These are phyloP conservation scores for Lolium perenne DNA, from an alignment of 176 grass and related monocot species.

Conservation along the genomic window DNA sequence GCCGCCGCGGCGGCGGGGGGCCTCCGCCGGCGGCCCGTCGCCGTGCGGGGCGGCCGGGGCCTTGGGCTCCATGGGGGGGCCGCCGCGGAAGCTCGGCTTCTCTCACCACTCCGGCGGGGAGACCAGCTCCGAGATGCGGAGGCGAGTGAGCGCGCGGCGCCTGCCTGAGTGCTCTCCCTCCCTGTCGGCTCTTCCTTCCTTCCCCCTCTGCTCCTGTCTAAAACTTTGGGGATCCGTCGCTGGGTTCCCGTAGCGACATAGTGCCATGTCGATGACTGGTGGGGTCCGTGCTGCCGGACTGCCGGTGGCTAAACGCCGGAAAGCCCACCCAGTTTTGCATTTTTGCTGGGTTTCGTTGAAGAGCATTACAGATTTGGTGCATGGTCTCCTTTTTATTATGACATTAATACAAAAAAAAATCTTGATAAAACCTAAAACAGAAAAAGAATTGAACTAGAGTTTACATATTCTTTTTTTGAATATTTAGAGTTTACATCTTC, in stretches of 20 bases:
- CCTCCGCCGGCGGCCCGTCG: constrained; percentile 45
- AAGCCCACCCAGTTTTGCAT: neutral
- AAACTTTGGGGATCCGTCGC: constrained; percentile 24
- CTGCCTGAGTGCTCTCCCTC: constrained; percentile 17
- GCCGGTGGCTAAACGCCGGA: constrained; percentile 4
- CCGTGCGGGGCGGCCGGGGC: constrained; percentile 42
- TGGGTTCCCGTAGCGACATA: constrained; percentile 43
- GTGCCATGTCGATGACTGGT: neutral
- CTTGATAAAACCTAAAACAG: too few species aligned
- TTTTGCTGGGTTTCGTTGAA: constrained; percentile 9
- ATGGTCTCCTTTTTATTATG: neutral
- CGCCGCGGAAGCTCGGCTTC: constrained; percentile 1
- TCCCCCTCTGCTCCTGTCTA: neutral
- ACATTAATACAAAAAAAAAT: too few species aligned
- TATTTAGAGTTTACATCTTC: too few species aligned
- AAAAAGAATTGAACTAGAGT: too few species aligned
- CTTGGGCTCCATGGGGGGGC: constrained; percentile 71
- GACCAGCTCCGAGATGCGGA: constrained; percentile 44
- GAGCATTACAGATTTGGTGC: neutral
- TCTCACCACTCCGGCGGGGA: constrained; percentile 13
- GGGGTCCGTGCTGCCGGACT: neutral
- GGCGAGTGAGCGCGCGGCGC: constrained; percentile 39
- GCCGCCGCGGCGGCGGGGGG: constrained; percentile 54
- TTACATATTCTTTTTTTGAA: too few species aligned
- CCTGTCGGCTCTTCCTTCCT: constrained; percentile 4